These are phyloP conservation scores for Kickxella alabastrina DNA, from an alignment of 192 early-diverging fungal species.

Conservation along the genomic window DNA sequence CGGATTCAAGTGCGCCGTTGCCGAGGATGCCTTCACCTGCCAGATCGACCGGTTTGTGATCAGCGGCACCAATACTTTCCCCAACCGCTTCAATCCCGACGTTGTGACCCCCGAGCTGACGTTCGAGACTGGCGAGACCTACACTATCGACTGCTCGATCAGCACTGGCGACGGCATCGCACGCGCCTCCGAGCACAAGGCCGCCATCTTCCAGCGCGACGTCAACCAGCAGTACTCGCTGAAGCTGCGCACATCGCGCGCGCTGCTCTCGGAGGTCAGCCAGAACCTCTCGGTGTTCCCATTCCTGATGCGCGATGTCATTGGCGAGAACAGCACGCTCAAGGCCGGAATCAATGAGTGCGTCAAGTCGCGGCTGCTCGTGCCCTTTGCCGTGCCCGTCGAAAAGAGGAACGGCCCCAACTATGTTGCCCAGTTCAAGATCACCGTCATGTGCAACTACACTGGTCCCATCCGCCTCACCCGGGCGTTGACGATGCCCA, in stretches of 20 bases:
- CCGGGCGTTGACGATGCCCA: conserved; percentile 62
- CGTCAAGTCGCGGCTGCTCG: conserved; percentile 60
- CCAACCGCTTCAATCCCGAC: conserved; percentile 58
- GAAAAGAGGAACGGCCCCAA: conserved; percentile 49
- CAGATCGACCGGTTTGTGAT: conserved; percentile 74
- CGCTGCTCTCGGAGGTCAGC: conserved; percentile 61
- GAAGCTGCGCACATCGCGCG: conserved; percentile 59
- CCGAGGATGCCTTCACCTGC: conserved; percentile 62
- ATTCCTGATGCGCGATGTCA: conserved; percentile 58
- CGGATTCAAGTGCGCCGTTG: conserved; percentile 65
- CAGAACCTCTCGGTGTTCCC: conserved; percentile 69
- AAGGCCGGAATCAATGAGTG: conserved; percentile 69
- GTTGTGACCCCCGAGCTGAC: conserved; percentile 60
- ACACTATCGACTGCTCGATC: conserved; percentile 67
- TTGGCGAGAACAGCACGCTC: conserved; percentile 22
- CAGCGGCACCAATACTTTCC: conserved; percentile 59
- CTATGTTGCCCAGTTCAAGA: conserved; percentile 72
- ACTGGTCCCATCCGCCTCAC: conserved; percentile 68
- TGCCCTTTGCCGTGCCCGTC: conserved; percentile 59
- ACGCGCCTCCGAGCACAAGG: conserved; percentile 51
- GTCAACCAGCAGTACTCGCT: conserved; percentile 69
- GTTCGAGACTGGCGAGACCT: conserved; percentile 68
- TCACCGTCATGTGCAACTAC: conserved; percentile 61
- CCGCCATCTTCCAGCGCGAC: conserved; percentile 68
- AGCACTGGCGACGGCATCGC: conserved; percentile 61